Evolutionary conservation across 768 basidiomycete species (phyloP), one percentile per base, ranked within the genome.

Genomic region (Tulasnella sp.): DNA sequence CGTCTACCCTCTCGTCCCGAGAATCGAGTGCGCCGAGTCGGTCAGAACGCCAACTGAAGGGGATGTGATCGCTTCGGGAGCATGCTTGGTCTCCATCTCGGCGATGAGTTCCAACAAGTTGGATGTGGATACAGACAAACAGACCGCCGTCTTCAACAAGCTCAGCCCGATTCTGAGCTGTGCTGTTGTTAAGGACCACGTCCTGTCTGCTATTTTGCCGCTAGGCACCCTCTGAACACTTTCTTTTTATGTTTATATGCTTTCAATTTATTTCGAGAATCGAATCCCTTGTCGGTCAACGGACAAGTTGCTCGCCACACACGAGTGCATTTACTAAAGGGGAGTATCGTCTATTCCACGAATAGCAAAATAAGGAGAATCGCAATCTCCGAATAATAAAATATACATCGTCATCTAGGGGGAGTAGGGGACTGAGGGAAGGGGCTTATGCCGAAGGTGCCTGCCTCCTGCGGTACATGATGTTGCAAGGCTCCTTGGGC

Each of bases 401-500:
- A 74, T 74, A 74, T 74, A 74, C 72, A 68, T 3, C 62, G 12
- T 68, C 27, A 68, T 68, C 62, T 68, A 68, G 62, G 34, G 52
- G 62, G n/a, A 68, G 62, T 34, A 7, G 72, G 71, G 34, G 71
- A 36, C 34, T 42, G 21, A 18, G 21, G 38, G 34, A 5, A 34
- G 40, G 19, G 8, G 14, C 75, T 27, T 76, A 76, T 46, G 46
- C 44, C 31, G 42, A 38, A 36, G 75, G 44, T 42, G 75, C 34
- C 48, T 76, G 27, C 68, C 83, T 77, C 16, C 81, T 77, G 21
- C 79, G 80, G 73, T 83, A 84, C n/a, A 79, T 46, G 40, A 85
- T 81, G 71, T 81, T 80, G 46, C 84, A 81, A 19, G 84, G 84
- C 27, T 71, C 58, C 84, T 92, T 91, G 71, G 97, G 96, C 87